Evolutionary conservation across 495 filamentous ascomycete genomes (phyloP).

Genomic region (Xylaria acuta): DNA sequence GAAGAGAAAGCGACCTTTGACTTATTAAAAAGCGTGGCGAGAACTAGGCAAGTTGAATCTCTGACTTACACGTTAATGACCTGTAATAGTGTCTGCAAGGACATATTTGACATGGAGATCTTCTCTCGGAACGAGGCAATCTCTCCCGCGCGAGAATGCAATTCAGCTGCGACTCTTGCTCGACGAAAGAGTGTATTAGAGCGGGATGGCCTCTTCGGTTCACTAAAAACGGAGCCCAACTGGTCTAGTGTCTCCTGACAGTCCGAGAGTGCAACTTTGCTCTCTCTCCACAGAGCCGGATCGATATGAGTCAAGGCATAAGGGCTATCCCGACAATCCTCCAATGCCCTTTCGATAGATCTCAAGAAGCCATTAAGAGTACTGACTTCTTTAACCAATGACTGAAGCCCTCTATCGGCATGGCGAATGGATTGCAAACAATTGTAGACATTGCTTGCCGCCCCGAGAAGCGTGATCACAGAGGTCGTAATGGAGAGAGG

Average conservation of each 20-base stretch:
- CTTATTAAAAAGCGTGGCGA: constrained; percentile 1
- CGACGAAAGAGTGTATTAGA: constrained; percentile 26
- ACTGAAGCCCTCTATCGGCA: constrained; percentile 22
- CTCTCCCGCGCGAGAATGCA: constrained; percentile 21
- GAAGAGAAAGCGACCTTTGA: constrained; percentile 26
- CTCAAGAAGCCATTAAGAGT: constrained; percentile 24
- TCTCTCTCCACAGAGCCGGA: constrained; percentile 27
- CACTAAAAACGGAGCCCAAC: constrained; percentile 10
- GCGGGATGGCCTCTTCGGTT: constrained; percentile 23
- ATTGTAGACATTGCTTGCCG: constrained; percentile 27
- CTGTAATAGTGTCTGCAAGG: constrained; percentile 28
- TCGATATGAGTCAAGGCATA: constrained; percentile 29
- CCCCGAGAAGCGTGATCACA: constrained; percentile 32
- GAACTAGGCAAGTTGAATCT: not conserved
- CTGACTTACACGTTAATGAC: constrained; percentile 30
- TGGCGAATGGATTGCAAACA: constrained; percentile 22
- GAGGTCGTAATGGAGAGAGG: constrained; percentile 34
- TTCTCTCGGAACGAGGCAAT: constrained; percentile 29
- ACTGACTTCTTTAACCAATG: constrained; percentile 21
- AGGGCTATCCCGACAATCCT: constrained; percentile 24
- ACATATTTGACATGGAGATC: constrained; percentile 31
- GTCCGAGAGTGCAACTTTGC: constrained; percentile 27
- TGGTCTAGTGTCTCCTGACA: constrained; percentile 26
- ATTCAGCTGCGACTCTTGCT: constrained; percentile 25
- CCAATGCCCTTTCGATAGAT: constrained; percentile 26